Percentiles rank a stretch among this genome's conserved stretches.
Evolutionary conservation across 345 rosid species (phyloP).

Genomic region (Eucalyptus rudis): DNA sequence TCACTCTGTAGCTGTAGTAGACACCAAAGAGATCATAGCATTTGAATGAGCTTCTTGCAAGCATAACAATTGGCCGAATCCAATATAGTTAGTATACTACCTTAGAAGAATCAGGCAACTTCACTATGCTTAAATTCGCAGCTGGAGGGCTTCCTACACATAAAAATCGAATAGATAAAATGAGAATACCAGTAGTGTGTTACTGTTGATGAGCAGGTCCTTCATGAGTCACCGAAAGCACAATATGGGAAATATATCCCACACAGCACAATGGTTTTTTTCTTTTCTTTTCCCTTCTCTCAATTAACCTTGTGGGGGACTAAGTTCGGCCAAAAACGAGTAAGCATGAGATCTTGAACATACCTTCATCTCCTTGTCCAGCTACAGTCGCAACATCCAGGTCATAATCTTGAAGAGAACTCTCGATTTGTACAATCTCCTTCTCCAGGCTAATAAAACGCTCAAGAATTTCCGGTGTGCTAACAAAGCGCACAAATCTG

Average conservation of each 20-base stretch:
- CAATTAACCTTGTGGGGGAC: background rate
- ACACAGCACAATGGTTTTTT: background rate
- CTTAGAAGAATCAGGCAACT: slow-evolving; percentile 42
- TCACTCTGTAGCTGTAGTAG: slow-evolving; percentile 15
- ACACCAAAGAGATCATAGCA: background rate
- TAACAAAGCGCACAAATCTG: slow-evolving; percentile 83
- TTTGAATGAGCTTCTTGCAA: background rate
- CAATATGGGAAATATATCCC: background rate
- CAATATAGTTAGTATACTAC: slow-evolving; percentile 3
- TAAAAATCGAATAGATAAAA: background rate
- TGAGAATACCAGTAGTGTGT: background rate
- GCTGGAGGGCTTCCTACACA: slow-evolving; percentile 14
- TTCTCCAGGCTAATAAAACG: slow-evolving; percentile 60
- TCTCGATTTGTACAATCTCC: slow-evolving; percentile 69
- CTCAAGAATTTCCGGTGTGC: slow-evolving; percentile 87
- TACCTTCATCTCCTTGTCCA: slow-evolving; percentile 37
- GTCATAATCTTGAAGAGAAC: slow-evolving; percentile 49
- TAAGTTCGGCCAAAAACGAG: background rate
- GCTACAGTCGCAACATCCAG: slow-evolving; percentile 4
- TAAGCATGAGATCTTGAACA: background rate
- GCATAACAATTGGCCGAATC: background rate
- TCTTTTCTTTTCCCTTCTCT: background rate
- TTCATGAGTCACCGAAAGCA: background rate
- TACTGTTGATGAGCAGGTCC: background rate
- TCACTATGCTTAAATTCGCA: slow-evolving; percentile 2